Evolutionary conservation across 2,329 filamentous ascomycete genomes (phyloP).

Genomic region (Aspergillus costaricaensis): DNA sequence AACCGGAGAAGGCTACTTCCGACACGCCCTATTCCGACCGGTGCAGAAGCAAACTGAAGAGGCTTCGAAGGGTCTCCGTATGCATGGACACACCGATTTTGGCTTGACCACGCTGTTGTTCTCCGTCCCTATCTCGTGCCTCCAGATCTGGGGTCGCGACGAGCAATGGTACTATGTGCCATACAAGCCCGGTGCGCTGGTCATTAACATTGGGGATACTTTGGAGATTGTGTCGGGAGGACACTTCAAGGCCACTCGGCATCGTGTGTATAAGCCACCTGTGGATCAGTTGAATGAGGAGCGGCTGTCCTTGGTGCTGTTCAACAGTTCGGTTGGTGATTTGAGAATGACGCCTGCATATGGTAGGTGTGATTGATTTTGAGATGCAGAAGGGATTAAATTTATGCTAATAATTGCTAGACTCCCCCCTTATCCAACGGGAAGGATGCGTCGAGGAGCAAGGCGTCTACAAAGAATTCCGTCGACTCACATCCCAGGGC

Average conservation of each 20-base stretch:
- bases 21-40: slow-evolving; percentile 49
- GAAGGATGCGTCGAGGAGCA: slow-evolving; percentile 49
- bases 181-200: slow-evolving; percentile 48
- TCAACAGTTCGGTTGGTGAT: slow-evolving; percentile 51
- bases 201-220: slow-evolving; percentile 53
- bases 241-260: slow-evolving; percentile 50
- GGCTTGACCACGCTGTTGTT: slow-evolving; percentile 51
- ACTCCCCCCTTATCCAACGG: slow-evolving; percentile 42
- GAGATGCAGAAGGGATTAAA: too few relatives aligned
- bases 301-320: slow-evolving; percentile 42
- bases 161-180: slow-evolving; percentile 52
- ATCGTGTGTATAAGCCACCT: slow-evolving; percentile 48
- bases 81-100: slow-evolving; percentile 54
- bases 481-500: slow-evolving; percentile 44
- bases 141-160: slow-evolving; percentile 50
- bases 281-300: slow-evolving; percentile 37
- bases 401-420: slow-evolving; percentile 10
- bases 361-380: slow-evolving; percentile 16
- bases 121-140: slow-evolving; percentile 50
- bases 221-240: slow-evolving; percentile 51
- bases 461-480: slow-evolving; percentile 52
- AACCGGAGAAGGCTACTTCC: slow-evolving; percentile 50
- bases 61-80: slow-evolving; percentile 42
- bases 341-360: slow-evolving; percentile 47
- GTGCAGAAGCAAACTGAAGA: slow-evolving; percentile 37